Conservation (phyloP, 352 stramenopile species). For the Globisporangium okanoganense region DNA sequence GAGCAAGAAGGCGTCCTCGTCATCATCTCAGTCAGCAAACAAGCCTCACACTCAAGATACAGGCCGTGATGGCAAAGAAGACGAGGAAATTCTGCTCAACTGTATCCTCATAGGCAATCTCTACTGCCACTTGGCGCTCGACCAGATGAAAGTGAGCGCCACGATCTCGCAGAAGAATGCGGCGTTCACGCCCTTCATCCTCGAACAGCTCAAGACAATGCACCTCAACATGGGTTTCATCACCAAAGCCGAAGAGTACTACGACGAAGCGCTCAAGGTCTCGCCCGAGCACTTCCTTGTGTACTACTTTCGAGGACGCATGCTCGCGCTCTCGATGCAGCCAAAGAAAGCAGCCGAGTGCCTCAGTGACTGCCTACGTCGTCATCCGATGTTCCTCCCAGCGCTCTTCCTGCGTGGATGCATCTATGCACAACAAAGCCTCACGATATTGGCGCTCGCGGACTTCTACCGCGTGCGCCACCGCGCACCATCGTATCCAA, state of each 20-base stretch:
- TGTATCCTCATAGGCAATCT: conserved; percentile 48
- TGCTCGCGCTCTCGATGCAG: conserved; percentile 36
- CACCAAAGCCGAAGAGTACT: conserved; percentile 25
- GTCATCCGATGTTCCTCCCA: conserved; percentile 40
- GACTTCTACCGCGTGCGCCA: conserved; percentile 53
- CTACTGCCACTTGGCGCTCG: conserved; percentile 49
- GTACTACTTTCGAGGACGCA: conserved; percentile 39
- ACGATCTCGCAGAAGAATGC: conserved; percentile 22
- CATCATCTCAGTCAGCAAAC: background rate
- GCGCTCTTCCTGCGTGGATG: conserved; percentile 51
- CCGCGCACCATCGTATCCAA: conserved; percentile 35
- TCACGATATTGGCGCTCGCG: conserved; percentile 44
- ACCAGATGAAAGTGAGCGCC: conserved; percentile 35
- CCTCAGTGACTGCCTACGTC: conserved; percentile 28
- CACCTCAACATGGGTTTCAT: conserved; percentile 32
- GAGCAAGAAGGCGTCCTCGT: conserved; percentile 8
- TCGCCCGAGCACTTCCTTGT: conserved; percentile 36
- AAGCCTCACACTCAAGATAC: background rate
- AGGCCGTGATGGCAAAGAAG: background rate
- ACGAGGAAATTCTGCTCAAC: conserved; percentile 31
- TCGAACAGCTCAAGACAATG: conserved; percentile 23
- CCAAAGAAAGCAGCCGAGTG: conserved; percentile 25
- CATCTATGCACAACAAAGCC: conserved; percentile 45
- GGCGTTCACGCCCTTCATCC: conserved; percentile 16
- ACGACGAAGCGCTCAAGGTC: conserved; percentile 27